Conservation (phyloP, 2,329 filamentous ascomycete genomes). For the Neofusicoccum kwambonambiense region DNA sequence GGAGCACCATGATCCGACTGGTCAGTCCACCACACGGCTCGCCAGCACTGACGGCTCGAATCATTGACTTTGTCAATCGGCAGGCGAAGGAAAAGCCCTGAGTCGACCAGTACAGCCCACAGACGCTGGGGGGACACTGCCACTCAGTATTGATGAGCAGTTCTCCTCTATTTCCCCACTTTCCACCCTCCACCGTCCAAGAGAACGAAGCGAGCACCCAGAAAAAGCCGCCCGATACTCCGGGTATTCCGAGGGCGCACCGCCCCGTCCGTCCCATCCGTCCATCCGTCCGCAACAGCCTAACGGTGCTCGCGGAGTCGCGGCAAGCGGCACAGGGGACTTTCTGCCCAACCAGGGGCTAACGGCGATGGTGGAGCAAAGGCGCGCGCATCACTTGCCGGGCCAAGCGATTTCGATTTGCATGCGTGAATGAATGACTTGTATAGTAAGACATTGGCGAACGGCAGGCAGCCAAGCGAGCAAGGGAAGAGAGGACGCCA, state of each 20-base stretch:
- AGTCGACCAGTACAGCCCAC: not conserved
- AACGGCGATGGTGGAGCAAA: not conserved
- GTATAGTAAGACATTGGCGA: not conserved
- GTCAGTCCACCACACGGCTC: not conserved
- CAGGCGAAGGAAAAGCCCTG: slow-evolving; percentile 1
- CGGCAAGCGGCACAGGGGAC: not conserved
- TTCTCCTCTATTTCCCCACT: slow-evolving; percentile 10
- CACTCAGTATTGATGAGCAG: slow-evolving; percentile 6
- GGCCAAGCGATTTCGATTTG: not conserved
- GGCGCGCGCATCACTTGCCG: not conserved
- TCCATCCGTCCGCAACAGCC: not conserved
- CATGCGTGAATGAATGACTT: not conserved
- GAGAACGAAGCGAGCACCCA: not conserved
- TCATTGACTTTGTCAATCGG: slow-evolving; percentile 1
- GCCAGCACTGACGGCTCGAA: not conserved
- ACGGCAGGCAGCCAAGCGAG: not conserved
- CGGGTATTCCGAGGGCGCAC: not conserved
- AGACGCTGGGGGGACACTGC: not conserved
- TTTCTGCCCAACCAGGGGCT: not conserved
- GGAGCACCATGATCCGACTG: not conserved
- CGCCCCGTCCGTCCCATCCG: slow-evolving; percentile 5
- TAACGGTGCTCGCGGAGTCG: not conserved
- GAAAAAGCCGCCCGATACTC: not conserved
- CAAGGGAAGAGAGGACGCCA: not conserved
- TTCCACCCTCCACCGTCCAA: not conserved